Percentiles rank a stretch among this genome's conserved stretches.
phyloP scores from a whole-genome alignment of 148 eudicot genomes.

The Bassia scoparia region DNA sequence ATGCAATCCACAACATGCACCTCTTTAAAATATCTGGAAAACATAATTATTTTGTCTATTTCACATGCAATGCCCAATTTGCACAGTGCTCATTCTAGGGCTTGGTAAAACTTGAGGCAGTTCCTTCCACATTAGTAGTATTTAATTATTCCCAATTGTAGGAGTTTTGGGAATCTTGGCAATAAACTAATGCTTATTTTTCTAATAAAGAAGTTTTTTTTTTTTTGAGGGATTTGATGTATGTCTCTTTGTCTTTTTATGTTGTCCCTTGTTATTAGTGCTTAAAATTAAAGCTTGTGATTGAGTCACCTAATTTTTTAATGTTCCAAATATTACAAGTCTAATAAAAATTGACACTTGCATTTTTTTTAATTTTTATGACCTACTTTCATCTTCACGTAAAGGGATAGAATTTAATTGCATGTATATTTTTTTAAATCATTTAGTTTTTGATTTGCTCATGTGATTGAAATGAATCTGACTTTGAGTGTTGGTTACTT shows the following conservation, averaged over 20 bases:
- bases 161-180: background rate
- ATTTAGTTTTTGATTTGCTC: too few species aligned
- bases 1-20: background rate
- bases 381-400: too few species aligned
- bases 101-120: background rate
- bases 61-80: conserved; percentile 5
- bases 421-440: too few species aligned
- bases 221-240: background rate
- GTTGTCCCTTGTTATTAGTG: background rate
- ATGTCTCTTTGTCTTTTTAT: conserved; percentile 5
- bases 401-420: too few species aligned
- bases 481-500: too few species aligned
- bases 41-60: background rate
- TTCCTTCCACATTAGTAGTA: background rate
- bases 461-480: too few species aligned
- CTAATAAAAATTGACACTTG: too few species aligned
- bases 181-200: background rate
- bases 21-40: background rate
- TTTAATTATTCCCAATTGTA: background rate
- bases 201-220: background rate
- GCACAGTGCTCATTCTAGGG: background rate
- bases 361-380: too few species aligned
- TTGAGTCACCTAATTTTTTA: background rate
- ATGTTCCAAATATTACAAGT: too few species aligned
- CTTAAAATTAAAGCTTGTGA: background rate